A percentile compares a stretch with the other conserved stretches of the same genome.
phyloP scores from a whole-genome alignment of 2,329 filamentous ascomycete genomes.

The Trichophyton simii region DNA sequence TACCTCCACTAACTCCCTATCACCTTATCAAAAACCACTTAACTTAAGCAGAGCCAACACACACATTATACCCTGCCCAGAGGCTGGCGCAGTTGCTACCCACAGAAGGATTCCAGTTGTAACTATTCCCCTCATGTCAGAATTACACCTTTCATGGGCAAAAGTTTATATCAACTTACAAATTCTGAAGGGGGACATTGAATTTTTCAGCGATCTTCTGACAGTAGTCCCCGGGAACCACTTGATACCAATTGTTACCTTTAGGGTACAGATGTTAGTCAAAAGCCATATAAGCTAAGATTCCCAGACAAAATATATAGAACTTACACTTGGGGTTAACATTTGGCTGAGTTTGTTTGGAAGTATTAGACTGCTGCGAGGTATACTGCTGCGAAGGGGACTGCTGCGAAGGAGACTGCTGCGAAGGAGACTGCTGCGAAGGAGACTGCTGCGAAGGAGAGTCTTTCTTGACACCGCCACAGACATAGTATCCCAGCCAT shows the following conservation, averaged over 20 bases:
- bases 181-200: background rate
- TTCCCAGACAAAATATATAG: background rate
- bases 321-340: background rate
- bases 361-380: background rate
- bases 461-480: background rate
- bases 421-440: background rate
- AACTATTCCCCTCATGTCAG: background rate
- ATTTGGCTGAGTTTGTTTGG: background rate
- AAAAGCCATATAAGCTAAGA: background rate
- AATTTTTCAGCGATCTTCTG: background rate
- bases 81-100: background rate
- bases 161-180: background rate
- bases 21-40: too few species aligned
- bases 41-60: background rate
- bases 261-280: background rate
- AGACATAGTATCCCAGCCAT: background rate
- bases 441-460: background rate
- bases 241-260: background rate
- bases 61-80: background rate
- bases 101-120: background rate
- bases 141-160: background rate
- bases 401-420: background rate
- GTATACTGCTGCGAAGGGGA: too few species aligned
- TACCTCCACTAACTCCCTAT: too few species aligned
- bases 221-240: background rate